phyloP scores from a whole-genome alignment of 2,329 filamentous ascomycete genomes.

The Exserohilum rostratum region DNA sequence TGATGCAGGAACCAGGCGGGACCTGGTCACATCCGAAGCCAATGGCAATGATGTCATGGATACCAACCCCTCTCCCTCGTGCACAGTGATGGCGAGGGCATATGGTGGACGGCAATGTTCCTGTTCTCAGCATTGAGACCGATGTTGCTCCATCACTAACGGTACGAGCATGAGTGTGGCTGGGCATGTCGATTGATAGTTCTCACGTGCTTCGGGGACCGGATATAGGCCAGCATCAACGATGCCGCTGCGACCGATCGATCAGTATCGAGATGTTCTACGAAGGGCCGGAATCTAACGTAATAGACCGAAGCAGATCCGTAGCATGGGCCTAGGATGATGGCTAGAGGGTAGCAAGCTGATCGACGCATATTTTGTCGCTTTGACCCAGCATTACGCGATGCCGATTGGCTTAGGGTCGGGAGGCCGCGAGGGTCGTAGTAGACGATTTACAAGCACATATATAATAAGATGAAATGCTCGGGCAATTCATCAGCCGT shows the following conservation, averaged over 20 bases:
- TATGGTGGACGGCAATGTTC: too few relatives aligned
- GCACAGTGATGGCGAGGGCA: too few relatives aligned
- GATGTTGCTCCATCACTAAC: too few relatives aligned
- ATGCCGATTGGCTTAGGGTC: background rate
- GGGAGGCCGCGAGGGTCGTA: background rate
- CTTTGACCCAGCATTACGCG: slow-evolving; percentile 2
- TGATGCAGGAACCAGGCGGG: too few relatives aligned
- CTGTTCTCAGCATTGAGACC: too few relatives aligned
- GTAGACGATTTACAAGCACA: slow-evolving; percentile 1
- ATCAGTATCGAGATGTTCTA: background rate
- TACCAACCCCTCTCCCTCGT: too few relatives aligned
- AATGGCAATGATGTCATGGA: too few relatives aligned
- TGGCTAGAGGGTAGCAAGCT: background rate
- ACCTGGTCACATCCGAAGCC: too few relatives aligned
- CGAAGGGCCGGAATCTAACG: slow-evolving; percentile 1
- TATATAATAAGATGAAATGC: background rate
- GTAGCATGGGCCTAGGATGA: background rate
- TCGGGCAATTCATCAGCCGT: slow-evolving; percentile 1
- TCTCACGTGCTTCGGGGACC: background rate
- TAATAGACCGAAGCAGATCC: slow-evolving; percentile 8
- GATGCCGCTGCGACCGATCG: background rate
- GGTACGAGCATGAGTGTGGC: too few relatives aligned
- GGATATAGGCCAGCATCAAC: background rate
- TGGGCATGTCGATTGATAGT: background rate
- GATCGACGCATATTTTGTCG: background rate